Conservation (phyloP, 257 asterid genomes). For the Marsdenia floribunda region DNA sequence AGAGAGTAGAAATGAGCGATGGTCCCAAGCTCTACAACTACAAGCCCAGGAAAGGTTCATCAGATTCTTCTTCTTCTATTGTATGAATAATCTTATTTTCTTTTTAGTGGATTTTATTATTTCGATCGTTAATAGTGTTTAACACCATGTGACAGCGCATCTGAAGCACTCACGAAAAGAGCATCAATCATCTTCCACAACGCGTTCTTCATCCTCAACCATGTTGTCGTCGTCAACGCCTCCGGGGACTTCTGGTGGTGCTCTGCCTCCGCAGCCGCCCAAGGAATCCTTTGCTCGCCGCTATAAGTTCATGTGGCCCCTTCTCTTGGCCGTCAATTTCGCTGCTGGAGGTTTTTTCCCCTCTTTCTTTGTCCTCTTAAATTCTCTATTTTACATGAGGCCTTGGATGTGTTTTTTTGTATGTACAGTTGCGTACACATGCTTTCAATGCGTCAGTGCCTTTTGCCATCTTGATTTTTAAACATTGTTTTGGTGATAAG, state of each 20-base stretch:
- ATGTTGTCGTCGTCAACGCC: constrained; percentile 40
- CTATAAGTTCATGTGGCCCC: constrained; percentile 61
- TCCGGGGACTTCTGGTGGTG: constrained; percentile 21
- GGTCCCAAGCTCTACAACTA: constrained; percentile 50
- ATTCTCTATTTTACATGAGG: not conserved
- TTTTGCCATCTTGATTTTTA: not conserved
- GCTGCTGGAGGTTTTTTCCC: constrained; percentile 55
- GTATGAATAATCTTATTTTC: not conserved
- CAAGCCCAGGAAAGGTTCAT: constrained; percentile 68
- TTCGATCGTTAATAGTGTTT: not conserved
- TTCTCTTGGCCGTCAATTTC: constrained; percentile 68
- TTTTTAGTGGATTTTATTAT: not conserved
- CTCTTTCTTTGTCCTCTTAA: not conserved
- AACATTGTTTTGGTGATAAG: not conserved
- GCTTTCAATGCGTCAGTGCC: not conserved
- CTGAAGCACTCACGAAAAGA: constrained; percentile 37
- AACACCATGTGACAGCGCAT: constrained; percentile 36
- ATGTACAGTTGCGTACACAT: not conserved
- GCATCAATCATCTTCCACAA: constrained; percentile 28
- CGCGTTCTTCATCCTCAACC: constrained; percentile 14
- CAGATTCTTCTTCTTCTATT: not conserved
- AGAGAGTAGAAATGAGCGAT: constrained; percentile 38
- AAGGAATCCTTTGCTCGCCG: constrained; percentile 65
- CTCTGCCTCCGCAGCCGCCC: constrained; percentile 35
- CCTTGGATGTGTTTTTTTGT: not conserved